phyloP scores from a whole-genome alignment of 352 stramenopile species.

The Pythium rhizo-oryzae region DNA sequence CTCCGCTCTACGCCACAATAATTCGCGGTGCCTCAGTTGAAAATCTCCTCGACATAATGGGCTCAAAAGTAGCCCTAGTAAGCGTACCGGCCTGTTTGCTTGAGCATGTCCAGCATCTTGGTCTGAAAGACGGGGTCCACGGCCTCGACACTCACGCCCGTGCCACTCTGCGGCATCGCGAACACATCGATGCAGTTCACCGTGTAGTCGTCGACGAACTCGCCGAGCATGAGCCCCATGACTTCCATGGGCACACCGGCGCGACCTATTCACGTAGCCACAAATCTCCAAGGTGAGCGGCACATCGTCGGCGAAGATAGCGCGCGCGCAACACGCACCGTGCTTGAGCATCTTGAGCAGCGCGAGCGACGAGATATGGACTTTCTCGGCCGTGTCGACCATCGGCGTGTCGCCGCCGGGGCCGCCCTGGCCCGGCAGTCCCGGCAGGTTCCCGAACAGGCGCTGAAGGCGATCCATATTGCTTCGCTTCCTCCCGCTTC shows the following conservation, averaged over 20 bases:
- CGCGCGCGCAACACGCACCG: constrained; percentile 43
- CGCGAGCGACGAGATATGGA: constrained; percentile 98
- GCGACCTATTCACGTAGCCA: constrained; percentile 49
- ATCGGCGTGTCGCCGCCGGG: constrained; percentile 90
- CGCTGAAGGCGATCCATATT: constrained; percentile 86
- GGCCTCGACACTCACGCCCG: constrained; percentile 96
- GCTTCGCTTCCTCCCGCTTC: constrained; percentile 3
- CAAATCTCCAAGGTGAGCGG: constrained; percentile 14
- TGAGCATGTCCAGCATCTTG: constrained; percentile 99
- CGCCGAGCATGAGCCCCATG: constrained; percentile 99
- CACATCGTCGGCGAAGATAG: neutral
- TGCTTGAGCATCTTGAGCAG: constrained; percentile 99
- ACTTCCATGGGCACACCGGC: constrained; percentile 99
- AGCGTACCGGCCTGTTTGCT: constrained; percentile 94
- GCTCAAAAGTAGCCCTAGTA: neutral
- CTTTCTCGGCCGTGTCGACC: constrained; percentile 98
- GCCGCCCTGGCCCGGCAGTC: constrained; percentile 67
- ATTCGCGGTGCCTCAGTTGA: too few species aligned
- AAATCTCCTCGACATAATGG: too few species aligned
- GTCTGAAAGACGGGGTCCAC: constrained; percentile 99
- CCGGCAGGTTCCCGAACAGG: constrained; percentile 85
- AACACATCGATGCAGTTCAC: constrained; percentile 99
- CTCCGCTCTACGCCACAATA: constrained; percentile 54
- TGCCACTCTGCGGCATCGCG: constrained; percentile 98
- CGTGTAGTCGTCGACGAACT: constrained; percentile 99